Conservation (phyloP, 139 green algal genomes). For the Spirogloea muscicola region DNA sequence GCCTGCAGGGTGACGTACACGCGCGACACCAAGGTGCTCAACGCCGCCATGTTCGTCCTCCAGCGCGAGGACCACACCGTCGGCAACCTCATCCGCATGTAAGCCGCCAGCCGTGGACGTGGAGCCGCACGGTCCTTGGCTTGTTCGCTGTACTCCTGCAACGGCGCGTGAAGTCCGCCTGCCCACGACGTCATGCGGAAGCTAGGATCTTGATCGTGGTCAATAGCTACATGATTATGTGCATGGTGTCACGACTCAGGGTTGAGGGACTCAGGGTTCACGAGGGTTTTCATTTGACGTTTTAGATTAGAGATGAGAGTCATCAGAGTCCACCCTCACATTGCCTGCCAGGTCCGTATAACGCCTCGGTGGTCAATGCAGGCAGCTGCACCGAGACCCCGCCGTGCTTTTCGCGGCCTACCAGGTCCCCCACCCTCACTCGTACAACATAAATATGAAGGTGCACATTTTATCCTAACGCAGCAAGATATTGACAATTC, state of each 20-base stretch:
- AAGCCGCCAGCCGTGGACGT: neutral
- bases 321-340: neutral
- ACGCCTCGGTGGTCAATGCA: conserved; percentile 8
- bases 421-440: conserved; percentile 86
- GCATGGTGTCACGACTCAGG: too few species aligned
- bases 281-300: too few species aligned
- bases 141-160: neutral
- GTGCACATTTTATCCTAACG: too few species aligned
- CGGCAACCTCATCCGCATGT: conserved; percentile 84
- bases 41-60: conserved; percentile 80
- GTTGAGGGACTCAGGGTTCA: too few species aligned
- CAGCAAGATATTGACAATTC: too few species aligned
- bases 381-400: conserved; percentile 51
- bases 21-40: conserved; percentile 77
- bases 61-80: conserved; percentile 92
- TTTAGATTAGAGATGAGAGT: too few species aligned
- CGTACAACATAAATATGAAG: conserved; percentile 76
- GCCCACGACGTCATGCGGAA: neutral
- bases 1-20: conserved; percentile 60
- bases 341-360: neutral
- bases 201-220: too few species aligned
- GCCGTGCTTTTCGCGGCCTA: conserved; percentile 89
- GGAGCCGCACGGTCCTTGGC: neutral
- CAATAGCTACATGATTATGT: too few species aligned
- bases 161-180: neutral